Conservation (phyloP, 768 basidiomycete species). For the Sutorius australiensis region DNA sequence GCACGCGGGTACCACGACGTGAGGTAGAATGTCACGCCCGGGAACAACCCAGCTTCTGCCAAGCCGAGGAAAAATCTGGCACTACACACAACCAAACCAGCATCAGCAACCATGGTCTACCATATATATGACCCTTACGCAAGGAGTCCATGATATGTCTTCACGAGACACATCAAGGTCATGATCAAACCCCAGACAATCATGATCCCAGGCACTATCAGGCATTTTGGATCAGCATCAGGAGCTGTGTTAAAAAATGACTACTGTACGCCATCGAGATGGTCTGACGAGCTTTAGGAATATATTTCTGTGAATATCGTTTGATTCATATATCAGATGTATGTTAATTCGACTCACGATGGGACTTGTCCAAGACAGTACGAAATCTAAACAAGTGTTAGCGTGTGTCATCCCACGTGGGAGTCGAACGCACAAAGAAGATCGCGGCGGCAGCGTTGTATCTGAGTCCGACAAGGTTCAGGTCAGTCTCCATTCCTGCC, state of each 20-base stretch:
- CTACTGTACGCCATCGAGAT: constrained; percentile 32
- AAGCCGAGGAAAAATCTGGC: constrained; percentile 43
- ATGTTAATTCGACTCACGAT: constrained; percentile 28
- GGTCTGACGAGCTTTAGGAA: constrained; percentile 32
- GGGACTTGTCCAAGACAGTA: constrained; percentile 39
- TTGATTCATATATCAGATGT: neutral
- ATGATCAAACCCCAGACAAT: constrained; percentile 35
- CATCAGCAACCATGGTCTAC: neutral
- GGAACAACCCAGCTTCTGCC: constrained; percentile 43
- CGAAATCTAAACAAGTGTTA: constrained; percentile 23
- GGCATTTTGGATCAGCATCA: constrained; percentile 1
- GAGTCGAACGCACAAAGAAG: constrained; percentile 30
- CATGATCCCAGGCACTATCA: constrained; percentile 36
- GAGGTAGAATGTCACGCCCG: constrained; percentile 40
- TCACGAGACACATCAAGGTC: constrained; percentile 38
- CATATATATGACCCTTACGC: constrained; percentile 22
- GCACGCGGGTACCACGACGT: constrained; percentile 57
- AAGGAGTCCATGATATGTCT: constrained; percentile 25
- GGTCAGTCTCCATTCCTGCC: constrained; percentile 42
- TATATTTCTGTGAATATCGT: constrained; percentile 29
- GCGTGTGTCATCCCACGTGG: neutral
- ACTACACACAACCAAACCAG: constrained; percentile 14
- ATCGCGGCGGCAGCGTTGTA: constrained; percentile 39
- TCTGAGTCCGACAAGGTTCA: constrained; percentile 33
- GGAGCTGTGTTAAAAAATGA: neutral